Evolutionary conservation across 1,284 basidiomycete genomes (phyloP).

Genomic region (Kalmanozyma brasiliensis): DNA sequence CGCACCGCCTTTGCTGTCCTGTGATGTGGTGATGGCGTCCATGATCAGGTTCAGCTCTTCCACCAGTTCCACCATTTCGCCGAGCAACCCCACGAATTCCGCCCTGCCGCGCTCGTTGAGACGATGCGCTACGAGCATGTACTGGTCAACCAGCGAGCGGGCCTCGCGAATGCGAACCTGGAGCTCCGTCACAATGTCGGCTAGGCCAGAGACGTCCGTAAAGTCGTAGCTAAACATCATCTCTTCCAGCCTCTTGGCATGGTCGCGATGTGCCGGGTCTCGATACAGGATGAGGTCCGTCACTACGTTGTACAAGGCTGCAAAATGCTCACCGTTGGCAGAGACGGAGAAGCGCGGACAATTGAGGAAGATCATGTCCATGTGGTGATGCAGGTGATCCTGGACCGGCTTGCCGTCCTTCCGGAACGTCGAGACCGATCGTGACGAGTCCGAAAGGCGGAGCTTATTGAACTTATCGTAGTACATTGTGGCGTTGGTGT

Average conservation of each 20-base stretch:
- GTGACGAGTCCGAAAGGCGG: conserved; percentile 76
- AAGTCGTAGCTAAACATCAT: conserved; percentile 92
- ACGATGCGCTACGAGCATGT: conserved; percentile 65
- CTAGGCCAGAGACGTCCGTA: conserved; percentile 78
- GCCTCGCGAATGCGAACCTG: conserved; percentile 78
- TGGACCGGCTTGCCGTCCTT: conserved; percentile 65
- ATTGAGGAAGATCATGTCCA: conserved; percentile 82
- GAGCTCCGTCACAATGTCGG: conserved; percentile 78
- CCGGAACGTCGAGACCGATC: conserved; percentile 69
- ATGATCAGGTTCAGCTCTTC: conserved; percentile 88
- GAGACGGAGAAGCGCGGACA: conserved; percentile 82
- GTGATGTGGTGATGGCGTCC: conserved; percentile 85
- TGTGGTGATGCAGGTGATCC: conserved; percentile 82
- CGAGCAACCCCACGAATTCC: conserved; percentile 76
- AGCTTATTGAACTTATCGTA: conserved; percentile 90
- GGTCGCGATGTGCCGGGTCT: conserved; percentile 74
- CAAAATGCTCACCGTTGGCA: conserved; percentile 86
- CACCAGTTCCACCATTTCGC: conserved; percentile 79
- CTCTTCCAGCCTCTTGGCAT: conserved; percentile 72
- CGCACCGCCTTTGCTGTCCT: conserved; percentile 68
- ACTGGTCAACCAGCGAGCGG: conserved; percentile 56
- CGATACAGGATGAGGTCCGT: conserved; percentile 85
- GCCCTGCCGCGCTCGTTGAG: conserved; percentile 72
- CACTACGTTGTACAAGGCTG: conserved; percentile 86
- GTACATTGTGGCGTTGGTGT: conserved; percentile 84